Evolutionary conservation across 2,329 filamentous ascomycete species (phyloP).

Genomic region (Monosporascus sp.): DNA sequence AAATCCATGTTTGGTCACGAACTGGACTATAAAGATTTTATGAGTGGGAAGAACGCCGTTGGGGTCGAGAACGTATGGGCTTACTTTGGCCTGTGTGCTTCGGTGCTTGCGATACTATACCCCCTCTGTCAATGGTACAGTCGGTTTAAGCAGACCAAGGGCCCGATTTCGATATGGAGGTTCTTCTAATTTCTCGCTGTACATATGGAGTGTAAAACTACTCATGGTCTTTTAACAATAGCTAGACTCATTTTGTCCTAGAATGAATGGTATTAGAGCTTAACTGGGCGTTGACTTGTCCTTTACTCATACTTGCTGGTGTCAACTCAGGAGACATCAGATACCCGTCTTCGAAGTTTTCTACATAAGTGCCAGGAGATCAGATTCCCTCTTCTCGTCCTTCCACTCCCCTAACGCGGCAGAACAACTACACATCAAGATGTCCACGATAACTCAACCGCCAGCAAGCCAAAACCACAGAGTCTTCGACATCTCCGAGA

Average conservation of each 20-base stretch:
- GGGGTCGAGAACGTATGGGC: conserved; percentile 34
- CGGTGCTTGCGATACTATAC: conserved; percentile 33
- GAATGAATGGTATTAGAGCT: no score
- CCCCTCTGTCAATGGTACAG: conserved; percentile 38
- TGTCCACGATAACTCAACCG: not conserved
- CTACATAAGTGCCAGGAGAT: no score
- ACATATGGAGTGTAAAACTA: no score
- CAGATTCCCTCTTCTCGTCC: no score
- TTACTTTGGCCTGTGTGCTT: conserved; percentile 32
- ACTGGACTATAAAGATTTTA: conserved; percentile 19
- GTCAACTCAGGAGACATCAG: no score
- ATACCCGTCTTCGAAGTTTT: no score
- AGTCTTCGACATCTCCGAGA: conserved; percentile 4
- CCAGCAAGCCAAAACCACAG: not conserved
- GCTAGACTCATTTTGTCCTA: no score
- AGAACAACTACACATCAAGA: not conserved
- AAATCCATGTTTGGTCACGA: conserved; percentile 30
- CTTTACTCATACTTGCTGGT: no score
- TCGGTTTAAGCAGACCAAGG: conserved; percentile 36
- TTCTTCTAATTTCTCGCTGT: conserved; percentile 31
- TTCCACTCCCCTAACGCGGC: no score
- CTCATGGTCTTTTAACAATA: no score
- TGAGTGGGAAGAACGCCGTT: conserved; percentile 17
- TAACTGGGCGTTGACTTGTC: no score
- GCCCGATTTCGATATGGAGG: conserved; percentile 39